Base-by-base conservation (phyloP, 2,329 filamentous ascomycete genomes). In the Leptosphaerulina australis region DNA sequence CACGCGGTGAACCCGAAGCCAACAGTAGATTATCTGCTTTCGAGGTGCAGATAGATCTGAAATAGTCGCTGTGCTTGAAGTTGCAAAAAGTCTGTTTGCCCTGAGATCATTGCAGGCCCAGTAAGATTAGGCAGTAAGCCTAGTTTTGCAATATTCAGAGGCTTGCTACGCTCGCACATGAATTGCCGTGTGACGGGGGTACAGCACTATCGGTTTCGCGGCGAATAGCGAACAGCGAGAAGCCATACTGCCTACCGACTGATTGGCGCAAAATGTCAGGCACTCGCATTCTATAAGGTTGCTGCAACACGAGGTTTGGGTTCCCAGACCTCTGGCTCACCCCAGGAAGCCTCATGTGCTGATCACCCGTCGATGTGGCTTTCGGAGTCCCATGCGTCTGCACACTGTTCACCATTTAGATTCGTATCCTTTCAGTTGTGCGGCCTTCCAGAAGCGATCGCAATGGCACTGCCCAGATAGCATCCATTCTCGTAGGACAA, bases 361-460 rank as follows among this genome's bases (percentile, higher is more conserved):
- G 62, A 71, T 71, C 68, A 71, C 62, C 69, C 69, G 67, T 64
- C 58, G 34, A 39, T 52, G 62, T 70, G 68, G 69, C 66, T 68
- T 70, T 61, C 57, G 62, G 62, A 56, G 55, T 54, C 46, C 60
- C 58, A 62, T 56, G 59, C 60, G 44, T 48, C 50, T 55, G 56
- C 58, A 52, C 41, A 36, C 40, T 56, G 59, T 45, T 52, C 47
- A 52, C 43, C 50, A 39, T 29, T 36, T 56, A 34, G 29, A 55
- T 45, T 48, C 56, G 41, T 52, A 50, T n/a, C 47, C 48, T 39
- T 47, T 59, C 28, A 47, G 46, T 44, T 59, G 59, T 63, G 53
- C 40, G 30, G 49, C 43, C 55, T 59, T 45, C 66, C 62, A 68
- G 66, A 70, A 70, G 43, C 49, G 57, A 60, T 34, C 31, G 30